Evolutionary conservation across 805 yeast genomes (phyloP), one percentile per base, ranked within the genome.

Genomic region (Schwanniomyces yamadae): DNA sequence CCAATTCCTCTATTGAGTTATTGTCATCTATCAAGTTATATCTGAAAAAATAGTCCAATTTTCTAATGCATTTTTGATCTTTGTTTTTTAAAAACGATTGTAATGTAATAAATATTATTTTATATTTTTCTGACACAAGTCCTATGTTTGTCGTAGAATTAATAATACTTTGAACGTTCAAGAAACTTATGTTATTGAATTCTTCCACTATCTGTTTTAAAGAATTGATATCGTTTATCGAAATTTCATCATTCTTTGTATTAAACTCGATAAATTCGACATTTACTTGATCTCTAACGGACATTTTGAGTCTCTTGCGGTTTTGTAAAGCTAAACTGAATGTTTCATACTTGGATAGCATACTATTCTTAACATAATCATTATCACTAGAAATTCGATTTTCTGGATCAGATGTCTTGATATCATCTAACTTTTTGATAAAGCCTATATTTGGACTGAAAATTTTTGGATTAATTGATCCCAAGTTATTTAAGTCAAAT

Each of bases 171-270:
- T 20, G 41, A 1, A 42, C 35, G 26, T 50, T 54, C 16, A 49
- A 28, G 26, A 48, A 35, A 21, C 33, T 27, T 10, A 58, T 45
- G 5, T 41, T 39, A 21, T 52, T 50, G 7, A 55, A 42, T 21
- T 46, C 39, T 1, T 45, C 29, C 2, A 48, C 47, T 16, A 60
- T 41, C 9, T 37, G 32, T 5, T 41, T 31, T 9, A 54, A 33
- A 0, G 63, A 55, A 21, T 45, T 41, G 6, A 57, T 37, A 5
- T 49, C 49, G 27, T 41, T 41, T 7, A 54, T 49, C 9, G 53
- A 40, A 4, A 33, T 28, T 8, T 26, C 21, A 13, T 31, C 30
- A 1, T 33, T 34, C 23, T 15, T 28, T 21, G 21, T 31, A n/a
- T 23, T 31, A 19, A 37, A 35, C 13, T 41, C 46, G 10, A 48